phyloP scores from a whole-genome alignment of 1,284 basidiomycete genomes.

The Pyrrhoderma lamaoense region DNA sequence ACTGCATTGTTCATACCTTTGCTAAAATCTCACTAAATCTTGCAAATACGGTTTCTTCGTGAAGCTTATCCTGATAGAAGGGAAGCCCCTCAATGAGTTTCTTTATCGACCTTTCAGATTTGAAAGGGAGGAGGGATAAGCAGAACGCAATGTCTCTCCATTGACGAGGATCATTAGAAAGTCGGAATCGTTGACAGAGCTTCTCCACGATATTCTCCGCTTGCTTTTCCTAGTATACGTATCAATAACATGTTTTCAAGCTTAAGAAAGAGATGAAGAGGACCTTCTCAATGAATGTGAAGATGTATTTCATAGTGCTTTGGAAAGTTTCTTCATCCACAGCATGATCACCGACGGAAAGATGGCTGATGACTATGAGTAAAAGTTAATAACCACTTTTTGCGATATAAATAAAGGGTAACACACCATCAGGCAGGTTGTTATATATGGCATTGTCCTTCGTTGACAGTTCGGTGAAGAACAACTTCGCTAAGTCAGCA shows the following conservation, averaged over 20 bases:
- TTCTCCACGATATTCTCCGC: slow-evolving; percentile 94
- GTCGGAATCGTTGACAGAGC: slow-evolving; percentile 88
- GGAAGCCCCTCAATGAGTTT: slow-evolving; percentile 90
- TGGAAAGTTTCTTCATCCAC: slow-evolving; percentile 92
- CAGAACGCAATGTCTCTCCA: slow-evolving; percentile 99
- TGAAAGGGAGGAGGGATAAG: slow-evolving; percentile 90
- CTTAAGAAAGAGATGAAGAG: slow-evolving; percentile 16
- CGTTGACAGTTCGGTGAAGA: slow-evolving; percentile 94
- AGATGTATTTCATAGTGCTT: slow-evolving; percentile 92
- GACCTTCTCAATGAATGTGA: slow-evolving; percentile 95
- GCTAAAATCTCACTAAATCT: slow-evolving; percentile 85
- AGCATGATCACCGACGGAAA: slow-evolving; percentile 89
- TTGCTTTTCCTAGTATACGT: slow-evolving; percentile 80
- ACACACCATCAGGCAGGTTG: slow-evolving; percentile 84
- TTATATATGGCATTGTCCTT: slow-evolving; percentile 99
- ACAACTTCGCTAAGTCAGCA: slow-evolving; percentile 90
- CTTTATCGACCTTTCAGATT: slow-evolving; percentile 93
- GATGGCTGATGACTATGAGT: slow-evolving; percentile 78
- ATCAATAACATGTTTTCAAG: background rate
- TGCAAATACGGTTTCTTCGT: slow-evolving; percentile 78
- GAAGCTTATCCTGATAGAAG: slow-evolving; percentile 93
- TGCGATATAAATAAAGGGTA: background rate
- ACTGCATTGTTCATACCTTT: slow-evolving; percentile 43
- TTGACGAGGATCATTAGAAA: slow-evolving; percentile 84
- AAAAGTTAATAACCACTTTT: background rate